Conservation (phyloP, 2,329 filamentous ascomycete genomes). For the Raffaelea ambrosiae region DNA sequence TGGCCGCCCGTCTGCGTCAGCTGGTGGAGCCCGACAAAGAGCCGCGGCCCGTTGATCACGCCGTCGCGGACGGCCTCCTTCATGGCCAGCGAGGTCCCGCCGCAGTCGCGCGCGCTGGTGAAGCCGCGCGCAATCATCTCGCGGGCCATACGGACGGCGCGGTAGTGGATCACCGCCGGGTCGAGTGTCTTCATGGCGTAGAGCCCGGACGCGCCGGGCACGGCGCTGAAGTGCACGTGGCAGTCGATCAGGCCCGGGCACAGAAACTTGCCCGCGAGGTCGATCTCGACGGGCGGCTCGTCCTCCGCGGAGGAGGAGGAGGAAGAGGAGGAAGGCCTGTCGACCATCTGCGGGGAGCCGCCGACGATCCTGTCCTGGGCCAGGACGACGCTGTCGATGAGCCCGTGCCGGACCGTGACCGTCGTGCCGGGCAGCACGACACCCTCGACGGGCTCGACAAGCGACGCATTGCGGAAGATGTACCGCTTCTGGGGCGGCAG, state of each 20-base stretch:
- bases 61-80: constrained; percentile 41
- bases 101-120: constrained; percentile 44
- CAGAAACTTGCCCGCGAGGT: constrained; percentile 1
- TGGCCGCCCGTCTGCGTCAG: constrained; percentile 46
- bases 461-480: not conserved
- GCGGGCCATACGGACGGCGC: constrained; percentile 19
- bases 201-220: not conserved
- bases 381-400: not conserved
- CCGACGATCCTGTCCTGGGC: not conserved
- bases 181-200: not conserved
- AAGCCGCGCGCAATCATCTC: constrained; percentile 44
- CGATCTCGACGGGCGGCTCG: not conserved
- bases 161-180: not conserved
- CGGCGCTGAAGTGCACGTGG: constrained; percentile 14
- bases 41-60: constrained; percentile 36
- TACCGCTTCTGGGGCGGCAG: not conserved
- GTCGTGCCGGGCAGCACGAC: not conserved
- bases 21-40: constrained; percentile 40
- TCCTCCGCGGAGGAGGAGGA: not conserved
- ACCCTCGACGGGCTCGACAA: not conserved
- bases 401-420: not conserved
- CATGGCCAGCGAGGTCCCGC: constrained; percentile 38
- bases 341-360: not conserved
- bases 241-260: constrained; percentile 29
- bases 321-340: not conserved